These are phyloP conservation scores for Yarrowia yakushimensis DNA, from an alignment of 805 yeast genomes.

Conservation along the genomic window DNA sequence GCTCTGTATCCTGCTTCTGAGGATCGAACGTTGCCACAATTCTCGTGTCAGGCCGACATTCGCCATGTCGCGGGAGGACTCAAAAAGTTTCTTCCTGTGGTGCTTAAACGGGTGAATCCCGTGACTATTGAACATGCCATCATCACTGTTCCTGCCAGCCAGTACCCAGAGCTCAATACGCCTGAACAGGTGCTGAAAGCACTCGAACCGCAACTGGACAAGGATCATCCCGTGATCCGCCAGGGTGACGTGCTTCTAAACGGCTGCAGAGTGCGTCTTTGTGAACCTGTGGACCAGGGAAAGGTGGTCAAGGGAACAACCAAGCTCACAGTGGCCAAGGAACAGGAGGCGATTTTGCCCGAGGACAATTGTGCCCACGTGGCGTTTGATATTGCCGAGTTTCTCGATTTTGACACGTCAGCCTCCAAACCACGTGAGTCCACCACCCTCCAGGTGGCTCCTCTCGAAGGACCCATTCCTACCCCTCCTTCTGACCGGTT, in stretches of 20 bases:
- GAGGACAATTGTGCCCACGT: neutral
- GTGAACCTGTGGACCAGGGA: conserved; percentile 79
- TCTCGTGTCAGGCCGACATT: neutral
- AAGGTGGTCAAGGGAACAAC: conserved; percentile 44
- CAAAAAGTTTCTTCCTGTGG: conserved; percentile 24
- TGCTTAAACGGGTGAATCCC: conserved; percentile 30
- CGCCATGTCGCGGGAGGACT: conserved; percentile 24
- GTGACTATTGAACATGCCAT: conserved; percentile 41
- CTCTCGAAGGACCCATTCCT: conserved; percentile 26
- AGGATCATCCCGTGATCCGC: conserved; percentile 38
- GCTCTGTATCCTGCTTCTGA: conserved; percentile 11
- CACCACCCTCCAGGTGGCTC: conserved; percentile 28
- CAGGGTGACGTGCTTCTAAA: conserved; percentile 45
- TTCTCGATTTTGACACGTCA: neutral
- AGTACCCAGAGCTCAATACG: conserved; percentile 40
- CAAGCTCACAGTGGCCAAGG: conserved; percentile 51
- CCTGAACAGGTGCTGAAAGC: conserved; percentile 2
- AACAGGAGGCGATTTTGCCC: neutral
- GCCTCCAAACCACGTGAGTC: conserved; percentile 27
- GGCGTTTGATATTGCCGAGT: conserved; percentile 12
- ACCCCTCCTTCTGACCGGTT: conserved; percentile 31
- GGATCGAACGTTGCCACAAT: neutral
- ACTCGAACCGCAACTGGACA: conserved; percentile 31
- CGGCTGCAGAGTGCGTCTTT: conserved; percentile 51
- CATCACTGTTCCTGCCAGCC: conserved; percentile 45